Percentiles rank a stretch among this genome's conserved stretches.
These are phyloP conservation scores for Heterobasidion irregulare DNA, from an alignment of 1,284 basidiomycete genomes.

Conservation along the genomic window DNA sequence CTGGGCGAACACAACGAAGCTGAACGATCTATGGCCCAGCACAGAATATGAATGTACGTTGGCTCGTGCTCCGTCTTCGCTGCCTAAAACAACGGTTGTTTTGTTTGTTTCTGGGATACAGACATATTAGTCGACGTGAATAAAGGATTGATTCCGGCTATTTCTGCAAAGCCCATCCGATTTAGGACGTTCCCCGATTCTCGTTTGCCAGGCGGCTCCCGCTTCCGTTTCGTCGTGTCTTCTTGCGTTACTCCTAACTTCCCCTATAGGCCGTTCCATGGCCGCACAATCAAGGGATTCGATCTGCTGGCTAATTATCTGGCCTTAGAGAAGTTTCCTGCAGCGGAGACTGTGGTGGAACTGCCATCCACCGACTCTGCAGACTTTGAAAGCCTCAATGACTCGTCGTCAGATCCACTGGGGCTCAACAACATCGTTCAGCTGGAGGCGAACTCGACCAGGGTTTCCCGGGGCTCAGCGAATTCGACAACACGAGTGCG, in stretches of 20 bases:
- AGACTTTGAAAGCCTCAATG: neutral
- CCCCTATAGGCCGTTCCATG: slow-evolving; percentile 49
- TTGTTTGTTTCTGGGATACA: slow-evolving; percentile 18
- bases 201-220: slow-evolving; percentile 38
- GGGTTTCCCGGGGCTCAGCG: neutral
- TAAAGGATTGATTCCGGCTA: slow-evolving; percentile 33
- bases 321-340: neutral
- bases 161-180: slow-evolving; percentile 39
- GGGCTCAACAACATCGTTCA: neutral
- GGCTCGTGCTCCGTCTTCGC: neutral
- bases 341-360: neutral
- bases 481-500: neutral
- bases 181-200: slow-evolving; percentile 70
- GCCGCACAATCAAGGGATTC: slow-evolving; percentile 54
- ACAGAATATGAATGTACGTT: slow-evolving; percentile 67
- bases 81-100: neutral
- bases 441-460: neutral
- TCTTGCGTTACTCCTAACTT: slow-evolving; percentile 62
- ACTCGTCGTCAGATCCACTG: neutral
- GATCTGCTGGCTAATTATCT: slow-evolving; percentile 56
- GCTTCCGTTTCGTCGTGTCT: slow-evolving; percentile 59
- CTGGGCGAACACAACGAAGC: slow-evolving; percentile 53
- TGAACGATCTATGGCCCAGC: slow-evolving; percentile 60
- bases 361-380: neutral
- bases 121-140: slow-evolving; percentile 43